A percentile compares a stretch with the other conserved stretches of the same genome.
Evolutionary conservation across 257 asterid species (phyloP).

Genomic region (Lithospermum erythrorhizon): DNA sequence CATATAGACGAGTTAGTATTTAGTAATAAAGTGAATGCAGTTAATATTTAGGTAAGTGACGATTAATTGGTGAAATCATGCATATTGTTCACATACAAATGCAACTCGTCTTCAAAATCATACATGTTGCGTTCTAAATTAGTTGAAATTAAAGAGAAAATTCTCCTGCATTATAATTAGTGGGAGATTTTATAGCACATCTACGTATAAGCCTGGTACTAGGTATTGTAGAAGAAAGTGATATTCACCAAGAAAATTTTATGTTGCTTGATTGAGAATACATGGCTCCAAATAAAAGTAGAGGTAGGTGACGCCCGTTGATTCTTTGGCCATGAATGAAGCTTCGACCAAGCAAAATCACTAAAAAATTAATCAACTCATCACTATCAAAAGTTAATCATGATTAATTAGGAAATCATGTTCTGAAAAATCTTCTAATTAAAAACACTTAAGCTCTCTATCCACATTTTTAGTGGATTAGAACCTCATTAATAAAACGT

Average conservation of each 20-base stretch:
- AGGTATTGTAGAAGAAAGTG: neutral
- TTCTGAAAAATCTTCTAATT: slow-evolving; percentile 11
- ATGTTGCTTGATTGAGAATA: neutral
- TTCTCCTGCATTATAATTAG: neutral
- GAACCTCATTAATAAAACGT: slow-evolving; percentile 27
- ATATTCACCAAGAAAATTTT: neutral
- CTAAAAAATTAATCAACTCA: neutral
- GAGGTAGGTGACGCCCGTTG: neutral
- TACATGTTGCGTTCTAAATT: too few relatives aligned
- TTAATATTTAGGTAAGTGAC: too few relatives aligned
- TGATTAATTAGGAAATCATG: neutral
- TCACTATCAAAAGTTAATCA: neutral
- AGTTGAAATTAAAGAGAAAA: too few relatives aligned
- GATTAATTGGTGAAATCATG: too few relatives aligned
- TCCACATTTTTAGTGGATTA: slow-evolving; percentile 31
- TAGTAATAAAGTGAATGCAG: too few relatives aligned
- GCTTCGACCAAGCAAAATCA: neutral
- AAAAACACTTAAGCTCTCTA: slow-evolving; percentile 11
- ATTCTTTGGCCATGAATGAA: neutral
- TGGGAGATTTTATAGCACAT: neutral
- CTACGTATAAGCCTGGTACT: neutral
- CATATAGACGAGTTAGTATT: too few relatives aligned
- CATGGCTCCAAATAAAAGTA: slow-evolving; percentile 5
- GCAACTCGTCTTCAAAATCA: too few relatives aligned
- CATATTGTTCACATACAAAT: too few relatives aligned